Conservation (phyloP, 2,329 filamentous ascomycete species). For the Penicillium rolfsii region DNA sequence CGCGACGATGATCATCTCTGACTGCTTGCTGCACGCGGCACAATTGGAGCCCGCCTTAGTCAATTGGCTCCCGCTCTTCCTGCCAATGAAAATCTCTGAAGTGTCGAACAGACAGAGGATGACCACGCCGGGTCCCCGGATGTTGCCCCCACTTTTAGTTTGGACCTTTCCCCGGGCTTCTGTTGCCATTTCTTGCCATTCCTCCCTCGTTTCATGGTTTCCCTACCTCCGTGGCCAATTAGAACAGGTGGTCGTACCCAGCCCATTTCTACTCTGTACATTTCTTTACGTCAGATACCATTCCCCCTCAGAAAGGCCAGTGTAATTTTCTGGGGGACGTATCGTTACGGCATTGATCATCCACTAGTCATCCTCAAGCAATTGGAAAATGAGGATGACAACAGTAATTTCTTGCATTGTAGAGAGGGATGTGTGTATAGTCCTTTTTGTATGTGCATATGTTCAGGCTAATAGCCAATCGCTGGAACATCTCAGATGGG, state of each 20-base stretch:
- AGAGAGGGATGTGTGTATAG: neutral
- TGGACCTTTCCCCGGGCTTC: conserved; percentile 6
- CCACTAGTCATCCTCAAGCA: neutral
- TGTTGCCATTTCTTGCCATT: conserved; percentile 3
- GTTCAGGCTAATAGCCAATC: neutral
- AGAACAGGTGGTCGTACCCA: neutral
- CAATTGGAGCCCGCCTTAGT: neutral
- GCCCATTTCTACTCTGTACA: neutral
- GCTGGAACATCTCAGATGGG: neutral
- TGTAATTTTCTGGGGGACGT: neutral
- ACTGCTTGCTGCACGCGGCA: neutral
- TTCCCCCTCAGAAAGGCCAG: neutral
- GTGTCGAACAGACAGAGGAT: neutral
- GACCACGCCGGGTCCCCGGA: neutral
- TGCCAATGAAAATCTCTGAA: neutral
- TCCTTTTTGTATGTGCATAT: neutral
- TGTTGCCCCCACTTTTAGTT: neutral
- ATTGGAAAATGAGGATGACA: neutral
- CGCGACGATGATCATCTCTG: neutral
- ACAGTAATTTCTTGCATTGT: neutral
- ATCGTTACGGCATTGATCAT: neutral
- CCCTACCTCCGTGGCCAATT: conserved; percentile 5
- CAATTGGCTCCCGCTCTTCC: neutral
- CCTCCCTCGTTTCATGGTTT: neutral
- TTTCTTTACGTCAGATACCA: neutral